These are phyloP conservation scores for Raphanus hybrid DNA, from an alignment of 441 rosid genomes.

Conservation along the genomic window DNA sequence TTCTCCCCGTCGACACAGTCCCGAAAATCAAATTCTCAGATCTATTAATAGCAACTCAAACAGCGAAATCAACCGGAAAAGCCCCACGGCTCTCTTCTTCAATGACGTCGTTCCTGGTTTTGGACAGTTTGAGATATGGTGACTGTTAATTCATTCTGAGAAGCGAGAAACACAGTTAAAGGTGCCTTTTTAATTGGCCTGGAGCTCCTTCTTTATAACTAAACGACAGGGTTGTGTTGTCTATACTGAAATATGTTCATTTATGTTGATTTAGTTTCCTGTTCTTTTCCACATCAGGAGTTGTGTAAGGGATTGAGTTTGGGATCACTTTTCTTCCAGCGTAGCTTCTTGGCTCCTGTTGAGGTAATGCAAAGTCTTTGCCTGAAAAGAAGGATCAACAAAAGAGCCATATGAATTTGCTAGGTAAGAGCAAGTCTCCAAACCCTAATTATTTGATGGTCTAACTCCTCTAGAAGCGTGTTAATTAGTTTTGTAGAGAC, in stretches of 20 bases:
- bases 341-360: background rate
- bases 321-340: background rate
- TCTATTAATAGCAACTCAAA: background rate
- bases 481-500: slow-evolving; percentile 3
- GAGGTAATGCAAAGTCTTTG: background rate
- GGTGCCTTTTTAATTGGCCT: background rate
- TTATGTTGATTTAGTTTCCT: background rate
- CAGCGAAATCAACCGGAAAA: background rate
- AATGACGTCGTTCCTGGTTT: background rate
- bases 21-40: background rate
- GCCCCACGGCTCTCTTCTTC: background rate
- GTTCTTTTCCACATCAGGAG: background rate
- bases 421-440: slow-evolving; percentile 41
- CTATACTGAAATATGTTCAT: background rate
- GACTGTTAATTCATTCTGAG: background rate
- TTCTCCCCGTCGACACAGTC: background rate
- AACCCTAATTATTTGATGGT: slow-evolving; percentile 15
- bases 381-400: background rate
- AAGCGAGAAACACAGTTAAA: background rate
- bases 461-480: slow-evolving; percentile 30
- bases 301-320: background rate
- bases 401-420: no score
- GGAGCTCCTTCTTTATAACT: background rate
- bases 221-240: no score
- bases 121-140: background rate